phyloP scores from a whole-genome alignment of 2,329 filamentous ascomycete species.

The Diplodia corticola region DNA sequence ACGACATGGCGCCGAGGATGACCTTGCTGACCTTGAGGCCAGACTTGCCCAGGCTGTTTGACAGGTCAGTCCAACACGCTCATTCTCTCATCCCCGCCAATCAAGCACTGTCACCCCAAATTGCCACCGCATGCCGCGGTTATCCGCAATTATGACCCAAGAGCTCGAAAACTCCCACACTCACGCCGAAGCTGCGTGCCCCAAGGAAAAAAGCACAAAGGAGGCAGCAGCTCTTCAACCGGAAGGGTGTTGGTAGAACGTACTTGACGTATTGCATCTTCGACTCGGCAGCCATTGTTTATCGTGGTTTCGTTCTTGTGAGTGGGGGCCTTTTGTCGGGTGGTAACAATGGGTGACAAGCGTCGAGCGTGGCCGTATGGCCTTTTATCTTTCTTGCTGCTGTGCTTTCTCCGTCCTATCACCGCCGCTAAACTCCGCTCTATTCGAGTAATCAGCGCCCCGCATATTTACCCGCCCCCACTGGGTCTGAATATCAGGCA shows the following conservation, averaged over 20 bases:
- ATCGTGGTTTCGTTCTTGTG: background rate
- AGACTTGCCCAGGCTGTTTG: conserved; percentile 56
- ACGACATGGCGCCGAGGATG: conserved; percentile 65
- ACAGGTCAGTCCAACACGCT: background rate
- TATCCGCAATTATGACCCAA: background rate
- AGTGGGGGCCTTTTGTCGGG: background rate
- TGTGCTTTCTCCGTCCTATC: background rate
- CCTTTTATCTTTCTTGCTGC: background rate
- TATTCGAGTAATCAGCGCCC: background rate
- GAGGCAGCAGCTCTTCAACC: background rate
- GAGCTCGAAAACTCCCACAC: background rate
- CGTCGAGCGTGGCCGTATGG: background rate
- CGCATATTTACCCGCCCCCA: background rate
- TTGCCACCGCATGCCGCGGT: background rate
- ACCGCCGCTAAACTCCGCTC: conserved; percentile 8
- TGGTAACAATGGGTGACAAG: background rate
- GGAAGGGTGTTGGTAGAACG: background rate
- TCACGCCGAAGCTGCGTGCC: background rate
- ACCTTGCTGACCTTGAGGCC: conserved; percentile 64
- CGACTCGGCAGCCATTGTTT: conserved; percentile 12
- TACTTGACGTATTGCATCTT: conserved; percentile 46
- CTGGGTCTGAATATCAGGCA: background rate
- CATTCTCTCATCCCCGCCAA: conserved; percentile 24
- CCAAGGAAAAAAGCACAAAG: background rate
- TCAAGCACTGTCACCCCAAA: background rate